Conservation (phyloP, 176 grass and related monocot genomes). For the bread wheat (Triticum aestivum) region DNA sequence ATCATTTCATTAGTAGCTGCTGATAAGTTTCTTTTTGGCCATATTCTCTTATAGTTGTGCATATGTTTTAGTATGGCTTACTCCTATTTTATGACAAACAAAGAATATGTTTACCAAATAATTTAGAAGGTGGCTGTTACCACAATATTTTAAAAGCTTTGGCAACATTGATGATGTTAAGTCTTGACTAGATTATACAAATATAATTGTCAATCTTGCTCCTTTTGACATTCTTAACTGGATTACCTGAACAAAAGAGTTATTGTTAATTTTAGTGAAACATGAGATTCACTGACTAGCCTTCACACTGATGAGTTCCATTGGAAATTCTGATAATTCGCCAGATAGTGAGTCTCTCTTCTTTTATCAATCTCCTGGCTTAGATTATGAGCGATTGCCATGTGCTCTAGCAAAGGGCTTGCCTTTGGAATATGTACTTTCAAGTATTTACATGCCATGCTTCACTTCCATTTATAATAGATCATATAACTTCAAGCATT, state of each 20-base stretch:
- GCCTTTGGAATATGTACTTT: neutral
- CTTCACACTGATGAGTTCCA: neutral
- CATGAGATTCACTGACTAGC: neutral
- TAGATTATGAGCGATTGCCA: neutral
- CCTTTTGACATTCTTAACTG: neutral
- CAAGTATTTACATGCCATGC: neutral
- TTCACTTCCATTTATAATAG: neutral
- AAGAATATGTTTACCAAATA: neutral
- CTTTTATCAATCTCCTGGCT: neutral
- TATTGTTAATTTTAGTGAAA: neutral
- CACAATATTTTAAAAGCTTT: neutral
- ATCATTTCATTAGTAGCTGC: slow-evolving; percentile 6
- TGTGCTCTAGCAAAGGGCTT: neutral
- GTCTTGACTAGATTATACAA: neutral
- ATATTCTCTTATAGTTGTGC: neutral
- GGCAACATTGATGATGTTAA: too few species aligned
- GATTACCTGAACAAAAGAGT: neutral
- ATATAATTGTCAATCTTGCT: neutral
- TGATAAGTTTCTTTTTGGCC: neutral
- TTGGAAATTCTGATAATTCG: neutral
- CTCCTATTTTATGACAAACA: neutral
- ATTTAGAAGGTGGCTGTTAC: neutral
- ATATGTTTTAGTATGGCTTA: neutral
- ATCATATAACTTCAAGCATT: neutral
- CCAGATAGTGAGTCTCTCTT: neutral